Percentiles rank a stretch among this genome's conserved stretches.
Conservation (phyloP, 2,329 filamentous ascomycete genomes). For the Aspergillus felis region DNA sequence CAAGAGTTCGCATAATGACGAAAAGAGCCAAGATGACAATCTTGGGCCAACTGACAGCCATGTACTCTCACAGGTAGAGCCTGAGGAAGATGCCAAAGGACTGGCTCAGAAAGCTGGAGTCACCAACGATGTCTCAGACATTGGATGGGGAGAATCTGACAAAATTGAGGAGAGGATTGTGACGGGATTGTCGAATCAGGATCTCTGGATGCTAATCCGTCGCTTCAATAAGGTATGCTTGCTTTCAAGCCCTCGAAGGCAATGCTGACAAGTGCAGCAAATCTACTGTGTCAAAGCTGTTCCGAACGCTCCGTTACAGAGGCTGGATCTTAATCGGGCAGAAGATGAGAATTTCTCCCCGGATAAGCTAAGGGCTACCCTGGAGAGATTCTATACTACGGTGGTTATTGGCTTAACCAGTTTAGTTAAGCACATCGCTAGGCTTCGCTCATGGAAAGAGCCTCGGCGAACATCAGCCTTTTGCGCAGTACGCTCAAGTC, state of each 20-base stretch:
- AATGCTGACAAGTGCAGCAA: constrained; percentile 44
- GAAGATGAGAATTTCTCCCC: constrained; percentile 81
- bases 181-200: constrained; percentile 66
- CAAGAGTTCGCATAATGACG: constrained; percentile 35
- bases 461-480: constrained; percentile 64
- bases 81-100: constrained; percentile 12
- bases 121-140: constrained; percentile 8
- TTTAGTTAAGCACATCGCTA: constrained; percentile 68
- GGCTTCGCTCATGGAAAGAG: constrained; percentile 77
- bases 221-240: constrained; percentile 67
- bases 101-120: constrained; percentile 12
- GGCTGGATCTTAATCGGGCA: constrained; percentile 73
- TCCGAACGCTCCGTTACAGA: constrained; percentile 55
- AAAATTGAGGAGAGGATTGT: constrained; percentile 49
- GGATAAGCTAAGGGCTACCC: constrained; percentile 71
- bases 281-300: constrained; percentile 69
- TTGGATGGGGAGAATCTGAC: constrained; percentile 12
- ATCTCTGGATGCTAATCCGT: constrained; percentile 68
- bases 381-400: constrained; percentile 79
- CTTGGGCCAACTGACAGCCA: constrained; percentile 15
- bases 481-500: constrained; percentile 43
- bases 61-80: constrained; percentile 11
- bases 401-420: constrained; percentile 65
- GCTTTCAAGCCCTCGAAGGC: not conserved
- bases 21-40: constrained; percentile 42